Base-by-base conservation (phyloP, 768 basidiomycete genomes). In the Phallus indusiatus region DNA sequence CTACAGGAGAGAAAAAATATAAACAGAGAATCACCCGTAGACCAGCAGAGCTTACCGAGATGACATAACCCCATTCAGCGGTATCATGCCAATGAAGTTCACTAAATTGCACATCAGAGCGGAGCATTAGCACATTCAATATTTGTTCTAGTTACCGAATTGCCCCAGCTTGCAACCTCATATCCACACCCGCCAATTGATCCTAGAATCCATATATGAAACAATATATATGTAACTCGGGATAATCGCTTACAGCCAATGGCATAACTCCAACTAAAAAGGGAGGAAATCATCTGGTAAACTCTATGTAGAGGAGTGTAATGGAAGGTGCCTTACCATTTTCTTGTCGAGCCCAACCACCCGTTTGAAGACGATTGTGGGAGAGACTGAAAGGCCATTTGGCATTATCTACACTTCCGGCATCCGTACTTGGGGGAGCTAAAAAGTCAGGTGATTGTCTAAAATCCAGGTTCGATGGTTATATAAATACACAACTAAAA, bases 351-450 rank as follows among this genome's bases (percentile, higher is more conserved):
- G 84, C 79, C 83, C 84, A 86, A 1, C 85, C 85, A 18, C 83
- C 85, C 4, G 75, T 73, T 55, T 78, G 76, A 7, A 86, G 63
- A 35, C 81, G 79, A 64, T 76, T 84, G 64, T 82, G 82, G 61
- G 83, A 84, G 20, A 83, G 67, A 52, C 78, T 72, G 65, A 84
- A 82, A 0, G 83, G 78, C 85, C 85, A 86, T 64, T 85, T 85
- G 61, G 75, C 75, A 62, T 84, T 84, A 0, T 60, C 54, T 0
- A 87, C 71, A 21, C 60, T 61, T 12, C 85, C 85, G 21, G 72
- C 64, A 64, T 88, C 86, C 0, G 86, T 85, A 5, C 75, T 77
- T 3, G 86, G 86, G 48, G 83, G 82, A 11, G 81, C 81, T 0
- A 86, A 63, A 3, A 73, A 55, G 54, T 86, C 80, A 9, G 82